These are phyloP conservation scores for Tetratostichococcus sp. DNA, from an alignment of 139 green algal species.

Conservation along the genomic window DNA sequence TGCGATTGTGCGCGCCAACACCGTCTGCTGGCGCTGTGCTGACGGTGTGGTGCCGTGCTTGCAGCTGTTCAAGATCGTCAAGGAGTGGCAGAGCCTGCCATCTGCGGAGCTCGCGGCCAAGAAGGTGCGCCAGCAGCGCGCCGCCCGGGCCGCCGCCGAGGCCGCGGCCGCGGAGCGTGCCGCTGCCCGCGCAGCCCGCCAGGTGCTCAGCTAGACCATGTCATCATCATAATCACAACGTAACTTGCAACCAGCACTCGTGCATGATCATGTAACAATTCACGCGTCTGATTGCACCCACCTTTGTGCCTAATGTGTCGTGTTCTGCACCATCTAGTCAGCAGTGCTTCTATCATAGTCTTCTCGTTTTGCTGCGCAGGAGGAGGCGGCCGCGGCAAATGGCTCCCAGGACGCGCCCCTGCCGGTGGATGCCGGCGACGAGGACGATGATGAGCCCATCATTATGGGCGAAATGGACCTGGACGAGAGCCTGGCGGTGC, in stretches of 20 bases:
- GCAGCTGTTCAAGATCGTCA: slow-evolving; percentile 21
- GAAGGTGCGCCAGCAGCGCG: not conserved
- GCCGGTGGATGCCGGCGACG: slow-evolving; percentile 1
- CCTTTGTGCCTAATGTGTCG: too few species aligned
- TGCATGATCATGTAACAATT: too few species aligned
- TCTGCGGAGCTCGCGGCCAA: slow-evolving; percentile 25
- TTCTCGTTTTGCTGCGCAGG: too few species aligned
- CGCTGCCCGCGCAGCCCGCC: too few species aligned
- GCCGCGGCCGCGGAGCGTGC: not conserved
- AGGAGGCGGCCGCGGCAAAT: not conserved
- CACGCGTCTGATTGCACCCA: too few species aligned
- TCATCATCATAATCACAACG: too few species aligned
- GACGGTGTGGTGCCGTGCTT: not conserved
- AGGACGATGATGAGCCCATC: slow-evolving; percentile 27
- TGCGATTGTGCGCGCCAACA: too few species aligned
- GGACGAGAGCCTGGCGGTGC: slow-evolving; percentile 34
- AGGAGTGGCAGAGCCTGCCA: slow-evolving; percentile 30
- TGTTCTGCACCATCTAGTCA: too few species aligned
- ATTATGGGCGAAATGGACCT: slow-evolving; percentile 29
- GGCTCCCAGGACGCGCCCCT: slow-evolving; percentile 18
- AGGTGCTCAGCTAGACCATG: too few species aligned
- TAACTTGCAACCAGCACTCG: too few species aligned
- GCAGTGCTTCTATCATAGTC: too few species aligned
- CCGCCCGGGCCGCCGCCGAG: not conserved
- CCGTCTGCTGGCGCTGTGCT: not conserved